Evolutionary conservation across 495 filamentous ascomycete genomes (phyloP).

Genomic region (Talaromyces nanjingensis): DNA sequence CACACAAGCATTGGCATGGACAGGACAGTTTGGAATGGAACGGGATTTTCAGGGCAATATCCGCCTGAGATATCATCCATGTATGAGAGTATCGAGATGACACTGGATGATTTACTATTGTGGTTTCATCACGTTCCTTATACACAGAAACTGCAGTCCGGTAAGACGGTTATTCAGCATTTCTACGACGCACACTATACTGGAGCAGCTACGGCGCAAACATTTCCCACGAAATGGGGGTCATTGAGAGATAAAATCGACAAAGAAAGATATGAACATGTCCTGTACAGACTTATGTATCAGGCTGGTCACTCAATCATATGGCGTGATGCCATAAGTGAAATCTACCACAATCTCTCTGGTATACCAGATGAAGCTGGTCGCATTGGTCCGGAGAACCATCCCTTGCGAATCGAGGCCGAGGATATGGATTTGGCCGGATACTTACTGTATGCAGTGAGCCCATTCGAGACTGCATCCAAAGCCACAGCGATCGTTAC

Average conservation of each 20-base stretch:
- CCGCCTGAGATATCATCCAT: conserved; percentile 32
- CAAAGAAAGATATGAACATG: conserved; percentile 49
- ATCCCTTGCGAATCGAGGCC: conserved; percentile 57
- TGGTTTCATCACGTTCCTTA: conserved; percentile 74
- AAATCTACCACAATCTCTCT: conserved; percentile 53
- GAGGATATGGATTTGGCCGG: conserved; percentile 52
- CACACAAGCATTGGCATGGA: conserved; percentile 58
- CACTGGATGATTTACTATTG: conserved; percentile 54
- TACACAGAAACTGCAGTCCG: conserved; percentile 54
- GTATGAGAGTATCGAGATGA: conserved; percentile 55
- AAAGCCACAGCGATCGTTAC: conserved; percentile 34
- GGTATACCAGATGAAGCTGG: conserved; percentile 46
- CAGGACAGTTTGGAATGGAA: conserved; percentile 60
- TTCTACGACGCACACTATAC: conserved; percentile 63
- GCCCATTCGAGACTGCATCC: conserved; percentile 50
- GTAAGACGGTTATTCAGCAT: conserved; percentile 70
- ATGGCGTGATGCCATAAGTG: conserved; percentile 60
- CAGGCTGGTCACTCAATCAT: conserved; percentile 53
- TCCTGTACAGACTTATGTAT: conserved; percentile 49
- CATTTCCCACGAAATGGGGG: conserved; percentile 47
- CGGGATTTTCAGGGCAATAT: conserved; percentile 54
- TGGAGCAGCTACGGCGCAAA: conserved; percentile 52
- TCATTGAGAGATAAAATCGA: conserved; percentile 50
- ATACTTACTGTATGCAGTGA: conserved; percentile 42
- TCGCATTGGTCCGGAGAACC: conserved; percentile 40